Conservation (phyloP, 257 asterid genomes). For the Striga asiatica region DNA sequence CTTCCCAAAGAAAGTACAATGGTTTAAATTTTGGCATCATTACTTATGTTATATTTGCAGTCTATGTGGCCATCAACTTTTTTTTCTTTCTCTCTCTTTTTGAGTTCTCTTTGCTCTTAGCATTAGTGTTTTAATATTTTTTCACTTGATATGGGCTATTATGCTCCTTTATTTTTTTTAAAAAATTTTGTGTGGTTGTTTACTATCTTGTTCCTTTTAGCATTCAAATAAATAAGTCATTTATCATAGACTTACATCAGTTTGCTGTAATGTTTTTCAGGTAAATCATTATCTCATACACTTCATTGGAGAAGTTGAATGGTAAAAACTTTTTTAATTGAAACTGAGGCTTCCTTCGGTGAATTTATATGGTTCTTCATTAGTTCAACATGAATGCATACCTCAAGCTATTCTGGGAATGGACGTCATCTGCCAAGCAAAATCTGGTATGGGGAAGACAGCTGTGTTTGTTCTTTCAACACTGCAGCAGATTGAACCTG, state of each 20-base stretch:
- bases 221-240: no score
- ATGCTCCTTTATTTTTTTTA: no score
- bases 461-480: constrained; percentile 89
- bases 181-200: no score
- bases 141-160: no score
- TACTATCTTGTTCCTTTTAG: no score
- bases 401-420: constrained; percentile 95
- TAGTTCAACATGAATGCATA: constrained; percentile 96
- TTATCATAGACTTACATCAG: neutral
- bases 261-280: constrained; percentile 28
- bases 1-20: no score
- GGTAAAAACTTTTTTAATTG: constrained; percentile 51
- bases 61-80: no score
- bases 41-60: no score
- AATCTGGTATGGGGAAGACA: constrained; percentile 95
- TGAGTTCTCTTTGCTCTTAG: no score
- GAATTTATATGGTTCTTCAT: constrained; percentile 73
- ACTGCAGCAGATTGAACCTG: constrained; percentile 12
- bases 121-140: no score
- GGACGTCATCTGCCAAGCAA: constrained; percentile 97
- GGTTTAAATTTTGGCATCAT: no score
- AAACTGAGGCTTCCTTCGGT: constrained; percentile 74
- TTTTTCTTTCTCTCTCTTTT: no score
- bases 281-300: constrained; percentile 49
- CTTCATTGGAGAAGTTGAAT: neutral